Base-by-base conservation (phyloP, 2,329 filamentous ascomycete species). In the Cladophialophora yegresii region DNA sequence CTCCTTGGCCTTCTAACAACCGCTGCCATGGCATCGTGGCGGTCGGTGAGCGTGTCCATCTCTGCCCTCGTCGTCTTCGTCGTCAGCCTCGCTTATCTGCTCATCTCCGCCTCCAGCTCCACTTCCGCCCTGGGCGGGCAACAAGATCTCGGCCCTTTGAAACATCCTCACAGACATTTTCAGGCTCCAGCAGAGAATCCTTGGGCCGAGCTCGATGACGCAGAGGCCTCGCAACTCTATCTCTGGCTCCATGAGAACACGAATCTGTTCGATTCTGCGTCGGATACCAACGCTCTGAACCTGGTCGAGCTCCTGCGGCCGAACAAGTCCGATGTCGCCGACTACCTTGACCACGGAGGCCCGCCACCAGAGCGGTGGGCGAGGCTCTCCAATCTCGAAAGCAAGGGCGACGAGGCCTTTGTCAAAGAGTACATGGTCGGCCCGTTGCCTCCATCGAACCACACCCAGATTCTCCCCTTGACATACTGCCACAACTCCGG, bases 261-360 rank as follows among this genome's bases (percentile, higher is more conserved):
- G 28, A 36, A 59, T 28, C 43, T 58, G n/a, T 33, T 62, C 12
- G 40, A 62, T 40, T 43, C 61, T 8, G 40, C 20, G 7, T 13
- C 13, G 32, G 43, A 53, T 16, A 79, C 83, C 68, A 84, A 83
- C 70, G 78, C 78, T 57, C 75, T 83, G 45, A 78, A 75, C 66
- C 79, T 76, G 70, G 76, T 84, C 22, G 82, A 84, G 66, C 77
- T 79, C 0, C 72, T 84, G 2, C 79, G 76, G 33, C 73, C 78
- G 7, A 84, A 84, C 72, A 84, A 84, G 69, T 77, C 78, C 0
- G 75, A 76, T 51, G 80, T 77, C 0, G 69, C 84, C 7, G 73
- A 77, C 0, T 84, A 80, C 67, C 69, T 83, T 1, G 77, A 81
- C 55, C 74, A 75, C 16, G 69, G 74, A 23, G 76, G 68, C 0